These are phyloP conservation scores for Acacia acuminata DNA, from an alignment of 306 rosid species.

Conservation along the genomic window DNA sequence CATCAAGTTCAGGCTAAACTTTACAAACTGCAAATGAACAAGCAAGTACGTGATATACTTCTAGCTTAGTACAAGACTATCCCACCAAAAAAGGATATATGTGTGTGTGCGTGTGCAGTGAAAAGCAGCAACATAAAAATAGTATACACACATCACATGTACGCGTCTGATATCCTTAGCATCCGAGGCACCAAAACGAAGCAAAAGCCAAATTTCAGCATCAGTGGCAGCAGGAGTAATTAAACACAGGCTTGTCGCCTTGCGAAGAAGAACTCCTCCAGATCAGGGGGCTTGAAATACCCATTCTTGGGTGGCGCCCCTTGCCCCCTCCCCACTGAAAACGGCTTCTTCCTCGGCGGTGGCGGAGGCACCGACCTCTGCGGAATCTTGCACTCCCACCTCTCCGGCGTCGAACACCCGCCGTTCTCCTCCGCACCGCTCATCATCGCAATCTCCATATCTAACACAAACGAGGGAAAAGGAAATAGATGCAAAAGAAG, in stretches of 20 bases:
- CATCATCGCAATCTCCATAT: slow-evolving; percentile 1
- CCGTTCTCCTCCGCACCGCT: not conserved
- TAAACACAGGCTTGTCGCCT: slow-evolving; percentile 31
- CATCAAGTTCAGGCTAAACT: not conserved
- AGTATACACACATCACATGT: not conserved
- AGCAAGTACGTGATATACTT: not conserved
- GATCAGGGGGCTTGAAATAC: slow-evolving; percentile 59
- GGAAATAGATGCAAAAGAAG: too few species aligned
- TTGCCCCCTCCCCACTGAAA: slow-evolving; percentile 25
- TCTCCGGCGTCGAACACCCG: slow-evolving; percentile 60
- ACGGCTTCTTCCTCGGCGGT: slow-evolving; percentile 65
- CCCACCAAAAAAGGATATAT: not conserved
- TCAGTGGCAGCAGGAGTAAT: not conserved
- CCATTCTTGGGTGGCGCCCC: slow-evolving; percentile 46
- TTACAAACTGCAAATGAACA: not conserved
- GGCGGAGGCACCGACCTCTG: slow-evolving; percentile 54
- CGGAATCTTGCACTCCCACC: slow-evolving; percentile 53
- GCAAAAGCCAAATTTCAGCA: too few species aligned
- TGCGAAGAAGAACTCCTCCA: slow-evolving; percentile 48
- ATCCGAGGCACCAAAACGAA: not conserved
- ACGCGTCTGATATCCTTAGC: not conserved
- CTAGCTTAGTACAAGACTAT: too few species aligned
- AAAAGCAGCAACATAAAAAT: not conserved
- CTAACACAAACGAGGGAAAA: too few species aligned
- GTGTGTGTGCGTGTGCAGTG: not conserved